A percentile compares a stretch with the other conserved stretches of the same genome.
Conservation (phyloP, 345 rosid species). For the Mallotus nudiflorus region DNA sequence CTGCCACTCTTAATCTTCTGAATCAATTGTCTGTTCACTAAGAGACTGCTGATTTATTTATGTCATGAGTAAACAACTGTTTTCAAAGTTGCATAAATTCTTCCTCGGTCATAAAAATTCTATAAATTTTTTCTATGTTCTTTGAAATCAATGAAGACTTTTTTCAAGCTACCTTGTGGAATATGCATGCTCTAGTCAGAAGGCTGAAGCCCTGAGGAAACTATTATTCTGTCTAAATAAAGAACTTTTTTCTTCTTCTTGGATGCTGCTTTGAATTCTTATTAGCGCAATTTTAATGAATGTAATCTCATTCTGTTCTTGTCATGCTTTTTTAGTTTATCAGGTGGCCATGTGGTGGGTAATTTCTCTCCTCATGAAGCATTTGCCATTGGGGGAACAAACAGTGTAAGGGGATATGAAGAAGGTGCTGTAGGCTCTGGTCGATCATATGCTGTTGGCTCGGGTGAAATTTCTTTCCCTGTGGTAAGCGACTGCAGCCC, state of each 20-base stretch:
- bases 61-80: background rate
- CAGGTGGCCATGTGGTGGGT: constrained; percentile 87
- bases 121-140: background rate
- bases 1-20: background rate
- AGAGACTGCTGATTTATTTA: background rate
- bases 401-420: constrained; percentile 95
- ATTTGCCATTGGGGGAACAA: constrained; percentile 89
- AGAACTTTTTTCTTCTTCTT: background rate
- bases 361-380: constrained; percentile 95
- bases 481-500: constrained; percentile 46
- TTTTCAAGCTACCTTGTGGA: background rate
- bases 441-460: constrained; percentile 82
- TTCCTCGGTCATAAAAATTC: background rate
- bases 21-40: background rate
- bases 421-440: constrained; percentile 98
- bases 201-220: background rate
- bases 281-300: background rate
- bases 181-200: background rate
- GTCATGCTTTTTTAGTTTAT: constrained; percentile 48
- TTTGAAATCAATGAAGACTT: background rate
- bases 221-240: background rate
- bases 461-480: constrained; percentile 85
- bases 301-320: constrained; percentile 21
- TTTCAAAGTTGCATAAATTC: background rate
- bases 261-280: constrained; percentile 7